Base-by-base conservation (phyloP, 805 yeast genomes). In the Danielia reshetovae region DNA sequence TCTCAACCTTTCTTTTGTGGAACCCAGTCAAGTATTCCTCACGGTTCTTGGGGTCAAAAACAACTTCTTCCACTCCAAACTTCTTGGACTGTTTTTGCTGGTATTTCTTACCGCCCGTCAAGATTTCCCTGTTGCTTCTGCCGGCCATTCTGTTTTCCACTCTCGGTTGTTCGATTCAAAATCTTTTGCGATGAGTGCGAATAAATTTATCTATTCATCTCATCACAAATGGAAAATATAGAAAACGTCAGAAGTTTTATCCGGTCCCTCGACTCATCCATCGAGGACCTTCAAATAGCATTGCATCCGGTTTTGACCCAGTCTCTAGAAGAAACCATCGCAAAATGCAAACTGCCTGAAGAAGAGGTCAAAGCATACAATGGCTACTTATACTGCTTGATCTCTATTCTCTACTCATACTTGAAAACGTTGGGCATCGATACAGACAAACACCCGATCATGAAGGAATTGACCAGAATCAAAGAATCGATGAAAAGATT, bases 21-120 rank as follows among this genome's bases (percentile, higher is more conserved):
- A 90, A 90, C 26, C 98, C 98, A 3, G 97, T 90, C 46, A 90
- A 65, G 57, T 79, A 90, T 41, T 90, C 95, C 57, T 70, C 62
- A 55, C 97, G 66, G n/a, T 83, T 74, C 13, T 74, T 84, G 43
- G 78, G 76, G 59, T 93, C 93, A 57, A 88, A 93, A 2, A 75
- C 77, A 18, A 93, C 94, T 57, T 87, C 96, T 18, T 77, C 89
- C 2, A 85, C 88, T 25, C 87, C 51, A 26, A 15, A 43, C 38
- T 47, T 47, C 26, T 43, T 45, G 13, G 34, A 45, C 33, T 79
- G 81, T 46, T 80, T 82, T 34, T 76, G 75, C 12, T 81, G 80
- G 58, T 88, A 89, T 48, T 74, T 75, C 59, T 82, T 78, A 51
- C 95, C 96, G 23, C 94, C 87, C 7, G 96, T 84, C 55, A 89